Conservation (phyloP, 495 filamentous ascomycete genomes). For the Penicillium canariense region DNA sequence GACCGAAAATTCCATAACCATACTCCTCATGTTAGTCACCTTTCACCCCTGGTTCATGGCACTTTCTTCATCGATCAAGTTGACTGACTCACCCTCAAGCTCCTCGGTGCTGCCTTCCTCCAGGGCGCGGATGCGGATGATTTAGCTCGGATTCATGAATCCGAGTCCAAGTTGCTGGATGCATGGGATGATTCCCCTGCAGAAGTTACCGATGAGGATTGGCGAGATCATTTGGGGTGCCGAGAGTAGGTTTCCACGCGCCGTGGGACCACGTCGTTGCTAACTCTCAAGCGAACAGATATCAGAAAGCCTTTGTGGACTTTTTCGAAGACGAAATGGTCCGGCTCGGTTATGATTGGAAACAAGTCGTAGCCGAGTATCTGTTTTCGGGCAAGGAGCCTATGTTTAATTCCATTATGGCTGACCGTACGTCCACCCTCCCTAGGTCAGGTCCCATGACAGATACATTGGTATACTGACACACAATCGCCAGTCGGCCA, state of each 20-base stretch:
- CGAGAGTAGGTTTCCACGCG: slow-evolving; percentile 43
- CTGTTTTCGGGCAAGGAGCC: slow-evolving; percentile 73
- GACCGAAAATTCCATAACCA: slow-evolving; percentile 83
- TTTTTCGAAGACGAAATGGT: slow-evolving; percentile 89
- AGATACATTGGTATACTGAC: slow-evolving; percentile 8
- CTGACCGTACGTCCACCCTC: slow-evolving; percentile 61
- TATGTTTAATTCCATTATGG: slow-evolving; percentile 71
- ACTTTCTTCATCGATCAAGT: background rate
- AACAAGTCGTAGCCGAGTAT: slow-evolving; percentile 68
- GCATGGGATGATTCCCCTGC: slow-evolving; percentile 83
- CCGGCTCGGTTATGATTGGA: slow-evolving; percentile 78
- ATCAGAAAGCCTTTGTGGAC: slow-evolving; percentile 86
- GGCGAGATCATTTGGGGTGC: slow-evolving; percentile 79
- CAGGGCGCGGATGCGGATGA: slow-evolving; percentile 71
- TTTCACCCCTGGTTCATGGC: background rate
- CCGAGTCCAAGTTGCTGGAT: slow-evolving; percentile 65
- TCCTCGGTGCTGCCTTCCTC: slow-evolving; percentile 78
- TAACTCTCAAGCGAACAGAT: slow-evolving; percentile 41
- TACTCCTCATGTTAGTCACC: slow-evolving; percentile 65
- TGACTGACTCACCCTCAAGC: slow-evolving; percentile 36
- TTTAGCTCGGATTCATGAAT: slow-evolving; percentile 76
- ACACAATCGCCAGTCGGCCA: slow-evolving; percentile 63
- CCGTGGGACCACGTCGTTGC: background rate
- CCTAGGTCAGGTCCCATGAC: background rate
- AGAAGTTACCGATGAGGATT: slow-evolving; percentile 78